Evolutionary conservation across 345 rosid genomes (phyloP).

Genomic region (Populus deltoides): DNA sequence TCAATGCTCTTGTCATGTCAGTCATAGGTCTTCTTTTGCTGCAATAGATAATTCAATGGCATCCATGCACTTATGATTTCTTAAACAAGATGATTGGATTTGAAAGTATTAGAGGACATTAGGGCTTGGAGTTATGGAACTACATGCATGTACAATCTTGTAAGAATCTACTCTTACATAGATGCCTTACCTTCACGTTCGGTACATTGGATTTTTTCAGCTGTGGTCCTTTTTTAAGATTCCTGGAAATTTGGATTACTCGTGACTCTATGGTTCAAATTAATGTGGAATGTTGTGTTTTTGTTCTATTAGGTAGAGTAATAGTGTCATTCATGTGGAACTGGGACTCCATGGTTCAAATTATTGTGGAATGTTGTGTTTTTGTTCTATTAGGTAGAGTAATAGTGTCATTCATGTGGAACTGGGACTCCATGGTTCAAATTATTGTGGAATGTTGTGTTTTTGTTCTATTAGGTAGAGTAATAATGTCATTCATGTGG

Average conservation of each 20-base stretch:
- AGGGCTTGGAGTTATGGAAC: no score
- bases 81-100: no score
- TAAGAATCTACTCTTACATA: not conserved
- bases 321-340: not conserved
- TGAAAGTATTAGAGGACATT: no score
- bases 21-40: no score
- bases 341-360: not conserved
- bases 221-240: constrained; percentile 13
- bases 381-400: not conserved
- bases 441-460: not conserved
- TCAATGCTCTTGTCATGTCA: no score
- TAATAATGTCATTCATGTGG: not conserved
- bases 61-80: no score
- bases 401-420: not conserved
- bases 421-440: not conserved
- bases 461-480: not conserved
- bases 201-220: not conserved
- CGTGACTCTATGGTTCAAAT: not conserved
- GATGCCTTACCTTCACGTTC: not conserved
- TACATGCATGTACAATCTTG: not conserved
- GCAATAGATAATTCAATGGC: no score
- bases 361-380: not conserved
- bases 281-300: not conserved
- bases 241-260: constrained; percentile 4
- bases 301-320: not conserved